Evolutionary conservation across 345 rosid species (phyloP).

Genomic region (Luvunga scandens): DNA sequence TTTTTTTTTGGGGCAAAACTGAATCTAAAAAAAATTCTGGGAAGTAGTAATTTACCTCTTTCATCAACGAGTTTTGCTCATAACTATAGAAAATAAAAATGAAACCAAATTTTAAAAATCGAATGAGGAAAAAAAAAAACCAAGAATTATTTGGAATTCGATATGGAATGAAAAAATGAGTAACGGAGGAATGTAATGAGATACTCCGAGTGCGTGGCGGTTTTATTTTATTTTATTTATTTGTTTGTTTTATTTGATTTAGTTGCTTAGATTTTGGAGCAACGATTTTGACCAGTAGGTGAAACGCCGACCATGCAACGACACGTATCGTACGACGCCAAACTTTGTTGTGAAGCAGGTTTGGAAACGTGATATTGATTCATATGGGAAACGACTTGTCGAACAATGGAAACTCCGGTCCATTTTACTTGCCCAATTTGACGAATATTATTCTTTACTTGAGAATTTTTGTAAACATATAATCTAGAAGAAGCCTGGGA

Average conservation of each 20-base stretch:
- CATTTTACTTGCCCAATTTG: too few species aligned
- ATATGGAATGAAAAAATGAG: neutral
- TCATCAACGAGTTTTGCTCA: neutral
- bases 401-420: too few species aligned
- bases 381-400: too few species aligned
- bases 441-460: too few species aligned
- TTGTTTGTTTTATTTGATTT: neutral
- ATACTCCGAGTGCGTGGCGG: constrained; percentile 1
- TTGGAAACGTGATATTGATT: too few species aligned
- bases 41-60: neutral
- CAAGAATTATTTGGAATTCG: too few species aligned
- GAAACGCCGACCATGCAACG: too few species aligned
- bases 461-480: too few species aligned
- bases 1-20: neutral
- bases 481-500: too few species aligned
- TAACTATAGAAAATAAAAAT: neutral
- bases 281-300: too few species aligned
- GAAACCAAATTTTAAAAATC: neutral
- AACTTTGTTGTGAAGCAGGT: too few species aligned
- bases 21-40: neutral
- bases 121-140: neutral
- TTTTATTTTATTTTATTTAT: neutral
- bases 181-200: neutral
- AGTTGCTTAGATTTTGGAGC: neutral
- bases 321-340: too few species aligned